Percentiles rank a stretch among this genome's conserved stretches.
Evolutionary conservation across 805 yeast species (phyloP).

Genomic region (Kazachstania martiniae): DNA sequence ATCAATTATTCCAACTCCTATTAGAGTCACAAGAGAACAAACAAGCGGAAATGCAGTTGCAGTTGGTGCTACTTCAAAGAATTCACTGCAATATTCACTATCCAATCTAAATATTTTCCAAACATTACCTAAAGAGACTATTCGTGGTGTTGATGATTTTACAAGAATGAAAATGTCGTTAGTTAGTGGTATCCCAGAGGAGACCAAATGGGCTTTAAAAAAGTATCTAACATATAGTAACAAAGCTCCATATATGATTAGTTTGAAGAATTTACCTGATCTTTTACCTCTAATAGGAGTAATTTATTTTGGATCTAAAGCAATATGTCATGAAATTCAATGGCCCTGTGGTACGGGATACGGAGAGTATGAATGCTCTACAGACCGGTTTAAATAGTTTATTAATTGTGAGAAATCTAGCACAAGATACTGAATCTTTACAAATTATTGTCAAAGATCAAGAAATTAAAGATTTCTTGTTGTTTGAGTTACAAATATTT

Average conservation of each 20-base stretch:
- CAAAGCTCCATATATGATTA: conserved; percentile 39
- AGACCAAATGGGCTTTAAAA: conserved; percentile 61
- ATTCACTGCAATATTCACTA: conserved; percentile 21
- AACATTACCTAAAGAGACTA: conserved; percentile 24
- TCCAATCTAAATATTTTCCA: conserved; percentile 25
- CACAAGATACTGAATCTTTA: conserved; percentile 77
- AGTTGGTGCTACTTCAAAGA: conserved; percentile 2
- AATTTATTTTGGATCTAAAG: conserved; percentile 20
- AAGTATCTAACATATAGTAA: conserved; percentile 30
- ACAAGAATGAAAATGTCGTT: conserved; percentile 63
- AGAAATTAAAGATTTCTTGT: conserved; percentile 36
- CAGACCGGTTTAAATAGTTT: conserved; percentile 30
- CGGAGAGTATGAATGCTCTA: conserved; percentile 7
- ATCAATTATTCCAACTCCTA: conserved; percentile 19
- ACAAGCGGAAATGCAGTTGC: conserved; percentile 18
- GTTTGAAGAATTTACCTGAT: conserved; percentile 33
- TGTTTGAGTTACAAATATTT: conserved; percentile 24
- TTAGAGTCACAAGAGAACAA: conserved; percentile 22
- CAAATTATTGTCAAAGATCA: conserved; percentile 54
- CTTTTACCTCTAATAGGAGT: conserved; percentile 30
- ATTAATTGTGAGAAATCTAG: conserved; percentile 64
- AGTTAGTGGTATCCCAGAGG: conserved; percentile 50
- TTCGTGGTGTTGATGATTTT: conserved; percentile 52
- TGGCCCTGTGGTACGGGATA: conserved; percentile 13
- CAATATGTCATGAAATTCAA: conserved; percentile 19